These are phyloP conservation scores for Wallacemonas collosoma DNA, from an alignment of 208 protist genomes.

Conservation along the genomic window DNA sequence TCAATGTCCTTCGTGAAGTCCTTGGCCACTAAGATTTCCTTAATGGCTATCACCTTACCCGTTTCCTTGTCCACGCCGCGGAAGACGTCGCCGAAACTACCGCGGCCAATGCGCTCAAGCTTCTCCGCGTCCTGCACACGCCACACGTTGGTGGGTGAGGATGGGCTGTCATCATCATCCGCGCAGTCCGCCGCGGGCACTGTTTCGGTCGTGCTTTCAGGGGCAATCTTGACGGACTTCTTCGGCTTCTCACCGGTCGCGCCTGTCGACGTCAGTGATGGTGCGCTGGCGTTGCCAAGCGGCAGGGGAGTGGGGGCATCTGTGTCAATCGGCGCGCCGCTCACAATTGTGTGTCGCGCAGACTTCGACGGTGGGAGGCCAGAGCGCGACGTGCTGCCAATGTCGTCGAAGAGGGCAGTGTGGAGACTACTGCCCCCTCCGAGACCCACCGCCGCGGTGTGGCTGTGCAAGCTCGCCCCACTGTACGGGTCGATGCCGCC, in stretches of 20 bases:
- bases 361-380: background rate
- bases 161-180: slow-evolving; percentile 9
- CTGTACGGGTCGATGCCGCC: slow-evolving; percentile 46
- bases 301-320: slow-evolving; percentile 2
- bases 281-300: background rate
- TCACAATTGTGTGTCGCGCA: background rate
- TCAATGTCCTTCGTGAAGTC: slow-evolving; percentile 84
- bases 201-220: slow-evolving; percentile 3
- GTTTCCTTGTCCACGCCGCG: slow-evolving; percentile 79
- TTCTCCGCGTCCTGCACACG: slow-evolving; percentile 40
- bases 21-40: slow-evolving; percentile 81
- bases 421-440: background rate
- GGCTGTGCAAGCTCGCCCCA: slow-evolving; percentile 24
- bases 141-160: slow-evolving; percentile 14
- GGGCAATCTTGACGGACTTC: slow-evolving; percentile 16
- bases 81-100: slow-evolving; percentile 85
- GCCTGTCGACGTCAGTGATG: background rate
- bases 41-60: slow-evolving; percentile 74
- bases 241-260: slow-evolving; percentile 1
- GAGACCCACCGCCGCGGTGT: background rate
- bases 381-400: slow-evolving; percentile 9
- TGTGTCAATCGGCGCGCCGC: slow-evolving; percentile 1
- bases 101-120: slow-evolving; percentile 73
- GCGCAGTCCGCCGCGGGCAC: slow-evolving; percentile 1
- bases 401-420: background rate